A percentile compares a stretch with the other conserved stretches of the same genome.
phyloP scores from a whole-genome alignment of 805 yeast species.

The Candida oleophila region DNA sequence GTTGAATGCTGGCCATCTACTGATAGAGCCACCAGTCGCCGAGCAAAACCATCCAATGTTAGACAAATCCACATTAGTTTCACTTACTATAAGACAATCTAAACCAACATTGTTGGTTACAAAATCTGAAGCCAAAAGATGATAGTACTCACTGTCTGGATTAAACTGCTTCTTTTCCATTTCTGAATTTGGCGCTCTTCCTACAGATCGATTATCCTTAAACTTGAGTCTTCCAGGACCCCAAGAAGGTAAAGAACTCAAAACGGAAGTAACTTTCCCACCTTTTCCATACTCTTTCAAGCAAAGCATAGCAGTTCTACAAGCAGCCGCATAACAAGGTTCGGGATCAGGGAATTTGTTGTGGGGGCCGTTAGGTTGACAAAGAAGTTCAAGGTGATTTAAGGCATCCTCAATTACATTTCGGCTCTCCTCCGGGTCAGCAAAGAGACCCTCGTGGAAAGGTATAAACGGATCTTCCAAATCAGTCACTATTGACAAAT shows the following conservation, averaged over 20 bases:
- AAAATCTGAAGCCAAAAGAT: slow-evolving; percentile 55
- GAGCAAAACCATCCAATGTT: slow-evolving; percentile 67
- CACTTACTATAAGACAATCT: slow-evolving; percentile 71
- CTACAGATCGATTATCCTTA: slow-evolving; percentile 38
- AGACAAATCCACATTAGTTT: slow-evolving; percentile 66
- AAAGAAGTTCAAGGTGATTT: slow-evolving; percentile 50
- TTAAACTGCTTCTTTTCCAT: slow-evolving; percentile 51
- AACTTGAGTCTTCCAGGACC: slow-evolving; percentile 73
- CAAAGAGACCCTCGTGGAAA: slow-evolving; percentile 71
- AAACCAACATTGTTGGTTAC: slow-evolving; percentile 63
- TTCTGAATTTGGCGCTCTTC: slow-evolving; percentile 41
- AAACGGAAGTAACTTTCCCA: slow-evolving; percentile 74
- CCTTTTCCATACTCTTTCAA: slow-evolving; percentile 64
- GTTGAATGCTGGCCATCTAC: slow-evolving; percentile 65
- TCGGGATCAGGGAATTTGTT: slow-evolving; percentile 48
- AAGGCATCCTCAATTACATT: slow-evolving; percentile 66
- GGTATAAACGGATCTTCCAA: slow-evolving; percentile 83
- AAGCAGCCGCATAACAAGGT: slow-evolving; percentile 78
- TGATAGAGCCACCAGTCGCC: slow-evolving; percentile 69
- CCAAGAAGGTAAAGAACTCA: slow-evolving; percentile 71
- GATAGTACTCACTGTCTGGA: slow-evolving; percentile 63
- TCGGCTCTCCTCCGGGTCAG: slow-evolving; percentile 68
- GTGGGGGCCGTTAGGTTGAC: slow-evolving; percentile 30
- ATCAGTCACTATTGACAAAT: slow-evolving; percentile 64
- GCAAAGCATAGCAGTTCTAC: slow-evolving; percentile 64